Percentiles rank a stretch among this genome's conserved stretches.
phyloP scores from a whole-genome alignment of 495 filamentous ascomycete species.

The Penicillium paradoxum region DNA sequence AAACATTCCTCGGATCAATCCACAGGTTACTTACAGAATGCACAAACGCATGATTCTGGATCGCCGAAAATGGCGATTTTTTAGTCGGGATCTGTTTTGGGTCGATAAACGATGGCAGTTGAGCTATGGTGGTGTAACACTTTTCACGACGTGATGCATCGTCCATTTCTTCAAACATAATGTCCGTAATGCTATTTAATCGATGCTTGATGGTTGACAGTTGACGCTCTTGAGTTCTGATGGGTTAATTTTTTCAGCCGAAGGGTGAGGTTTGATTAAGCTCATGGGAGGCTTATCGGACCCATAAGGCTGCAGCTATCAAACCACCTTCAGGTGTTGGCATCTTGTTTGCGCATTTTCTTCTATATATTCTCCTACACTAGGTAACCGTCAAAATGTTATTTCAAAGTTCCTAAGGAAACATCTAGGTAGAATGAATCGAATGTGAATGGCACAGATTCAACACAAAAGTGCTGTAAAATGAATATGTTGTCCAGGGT shows the following conservation, averaged over 20 bases:
- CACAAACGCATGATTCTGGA: conserved; percentile 65
- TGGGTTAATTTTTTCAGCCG: background rate
- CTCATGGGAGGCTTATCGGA: conserved; percentile 20
- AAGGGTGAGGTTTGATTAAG: conserved; percentile 25
- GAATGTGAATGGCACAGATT: too few relatives aligned
- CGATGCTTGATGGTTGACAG: background rate
- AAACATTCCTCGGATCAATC: background rate
- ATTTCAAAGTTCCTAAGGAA: too few relatives aligned
- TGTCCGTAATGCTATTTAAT: background rate
- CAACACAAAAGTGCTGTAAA: too few relatives aligned
- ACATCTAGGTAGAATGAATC: too few relatives aligned
- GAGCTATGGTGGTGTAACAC: conserved; percentile 65
- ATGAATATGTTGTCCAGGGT: too few relatives aligned
- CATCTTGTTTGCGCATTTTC: background rate
- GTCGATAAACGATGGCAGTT: conserved; percentile 60
- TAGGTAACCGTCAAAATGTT: too few relatives aligned
- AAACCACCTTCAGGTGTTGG: background rate
- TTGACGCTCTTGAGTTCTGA: background rate
- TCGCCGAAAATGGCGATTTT: conserved; percentile 66
- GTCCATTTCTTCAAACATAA: conserved; percentile 56
- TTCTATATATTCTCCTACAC: too few relatives aligned
- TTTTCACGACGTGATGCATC: conserved; percentile 59
- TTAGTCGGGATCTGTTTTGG: conserved; percentile 65
- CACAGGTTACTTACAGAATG: conserved; percentile 54
- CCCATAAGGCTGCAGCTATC: conserved; percentile 10